A percentile compares a stretch with the other conserved stretches of the same genome.
Conservation (phyloP, 306 rosid species). For the Dicorynia guianensis region DNA sequence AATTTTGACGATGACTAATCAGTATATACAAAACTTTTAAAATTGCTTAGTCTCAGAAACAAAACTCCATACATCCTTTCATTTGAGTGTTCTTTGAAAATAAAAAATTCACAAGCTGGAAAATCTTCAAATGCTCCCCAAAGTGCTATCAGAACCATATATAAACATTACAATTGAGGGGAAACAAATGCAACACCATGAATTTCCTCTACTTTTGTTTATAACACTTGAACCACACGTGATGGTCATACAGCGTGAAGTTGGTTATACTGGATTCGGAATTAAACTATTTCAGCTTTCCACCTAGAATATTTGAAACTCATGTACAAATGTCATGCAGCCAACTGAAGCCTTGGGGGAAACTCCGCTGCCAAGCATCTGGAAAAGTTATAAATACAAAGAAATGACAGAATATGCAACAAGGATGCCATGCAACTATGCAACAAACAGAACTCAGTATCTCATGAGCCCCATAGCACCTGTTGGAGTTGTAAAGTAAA, state of each 20-base stretch:
- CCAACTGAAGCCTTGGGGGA: conserved; percentile 24
- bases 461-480: conserved; percentile 34
- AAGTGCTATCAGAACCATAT: conserved; percentile 27
- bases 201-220: conserved; percentile 33
- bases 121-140: conserved; percentile 37
- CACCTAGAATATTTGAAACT: conserved; percentile 39
- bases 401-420: conserved; percentile 37
- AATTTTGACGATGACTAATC: conserved; percentile 5
- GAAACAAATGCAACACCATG: conserved; percentile 6
- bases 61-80: conserved; percentile 11
- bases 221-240: background rate
- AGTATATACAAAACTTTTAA: background rate
- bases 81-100: background rate
- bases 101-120: conserved; percentile 4
- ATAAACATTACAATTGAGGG: conserved; percentile 28
- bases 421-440: conserved; percentile 20
- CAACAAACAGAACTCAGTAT: conserved; percentile 17
- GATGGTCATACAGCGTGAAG: conserved; percentile 31
- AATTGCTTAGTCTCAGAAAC: background rate
- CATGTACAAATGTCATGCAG: conserved; percentile 33
- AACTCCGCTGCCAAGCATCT: conserved; percentile 33
- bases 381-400: conserved; percentile 32
- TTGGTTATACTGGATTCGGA: conserved; percentile 21
- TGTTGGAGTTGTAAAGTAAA: conserved; percentile 6
- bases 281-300: background rate